These are phyloP conservation scores for Curvularia hawaiiensis DNA, from an alignment of 2,329 filamentous ascomycete genomes.

Conservation along the genomic window DNA sequence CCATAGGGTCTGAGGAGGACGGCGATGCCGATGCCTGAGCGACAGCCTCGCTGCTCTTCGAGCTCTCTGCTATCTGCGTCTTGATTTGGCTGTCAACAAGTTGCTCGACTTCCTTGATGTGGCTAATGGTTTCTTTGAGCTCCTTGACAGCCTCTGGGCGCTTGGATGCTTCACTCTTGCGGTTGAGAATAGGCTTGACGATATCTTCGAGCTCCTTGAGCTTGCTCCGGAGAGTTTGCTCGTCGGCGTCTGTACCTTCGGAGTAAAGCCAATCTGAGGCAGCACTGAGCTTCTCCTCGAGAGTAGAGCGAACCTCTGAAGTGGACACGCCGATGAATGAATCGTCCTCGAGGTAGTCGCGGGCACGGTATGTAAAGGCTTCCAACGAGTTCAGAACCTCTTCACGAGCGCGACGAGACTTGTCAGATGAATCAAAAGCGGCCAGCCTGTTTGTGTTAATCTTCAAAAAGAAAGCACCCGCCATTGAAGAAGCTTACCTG, in stretches of 20 bases:
- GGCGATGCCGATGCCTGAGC: slow-evolving; percentile 52
- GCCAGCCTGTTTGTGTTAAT: slow-evolving; percentile 63
- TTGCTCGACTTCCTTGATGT: slow-evolving; percentile 71
- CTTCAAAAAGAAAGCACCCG: not conserved
- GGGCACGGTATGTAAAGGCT: slow-evolving; percentile 85
- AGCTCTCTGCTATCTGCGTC: slow-evolving; percentile 63
- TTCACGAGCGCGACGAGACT: slow-evolving; percentile 74
- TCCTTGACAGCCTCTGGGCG: slow-evolving; percentile 72
- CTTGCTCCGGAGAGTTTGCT: slow-evolving; percentile 75
- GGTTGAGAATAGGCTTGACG: slow-evolving; percentile 75
- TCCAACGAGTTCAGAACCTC: slow-evolving; percentile 94
- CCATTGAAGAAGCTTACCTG: slow-evolving; percentile 38
- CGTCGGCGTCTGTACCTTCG: slow-evolving; percentile 77
- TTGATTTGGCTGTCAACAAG: slow-evolving; percentile 75
- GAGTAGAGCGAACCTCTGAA: slow-evolving; percentile 65
- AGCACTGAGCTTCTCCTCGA: slow-evolving; percentile 70
- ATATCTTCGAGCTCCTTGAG: slow-evolving; percentile 78
- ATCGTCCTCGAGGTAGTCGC: slow-evolving; percentile 80
- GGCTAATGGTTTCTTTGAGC: slow-evolving; percentile 72
- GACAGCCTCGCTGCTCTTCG: slow-evolving; percentile 43
- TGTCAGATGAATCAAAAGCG: slow-evolving; percentile 86
- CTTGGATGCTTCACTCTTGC: slow-evolving; percentile 72
- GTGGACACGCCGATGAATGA: slow-evolving; percentile 76
- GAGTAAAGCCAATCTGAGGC: slow-evolving; percentile 91
- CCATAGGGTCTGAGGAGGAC: slow-evolving; percentile 59